Conservation (phyloP, 1,284 basidiomycete genomes). For the Rhodotorula sp. region DNA sequence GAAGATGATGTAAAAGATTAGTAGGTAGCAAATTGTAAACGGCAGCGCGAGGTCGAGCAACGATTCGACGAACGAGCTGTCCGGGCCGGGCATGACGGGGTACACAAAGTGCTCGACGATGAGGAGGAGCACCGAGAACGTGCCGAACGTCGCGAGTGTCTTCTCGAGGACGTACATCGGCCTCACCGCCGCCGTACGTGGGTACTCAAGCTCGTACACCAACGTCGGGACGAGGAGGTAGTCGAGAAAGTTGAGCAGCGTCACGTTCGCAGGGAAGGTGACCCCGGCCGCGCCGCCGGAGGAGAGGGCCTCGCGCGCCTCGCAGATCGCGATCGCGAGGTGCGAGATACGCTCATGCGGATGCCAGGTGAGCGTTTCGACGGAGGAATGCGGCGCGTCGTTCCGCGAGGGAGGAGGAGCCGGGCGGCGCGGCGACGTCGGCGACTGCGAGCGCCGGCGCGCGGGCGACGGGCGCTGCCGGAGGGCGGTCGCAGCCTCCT, state of each 20-base stretch:
- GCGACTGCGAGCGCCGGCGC: slow-evolving; percentile 2
- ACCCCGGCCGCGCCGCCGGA: slow-evolving; percentile 63
- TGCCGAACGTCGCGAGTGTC: slow-evolving; percentile 90
- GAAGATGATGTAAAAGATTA: slow-evolving; percentile 54
- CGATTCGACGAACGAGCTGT: slow-evolving; percentile 67
- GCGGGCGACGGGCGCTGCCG: neutral
- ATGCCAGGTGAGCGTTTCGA: slow-evolving; percentile 64
- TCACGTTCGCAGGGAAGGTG: slow-evolving; percentile 84
- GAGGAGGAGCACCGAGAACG: slow-evolving; percentile 78
- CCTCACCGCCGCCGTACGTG: slow-evolving; percentile 70
- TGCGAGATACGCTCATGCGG: slow-evolving; percentile 67
- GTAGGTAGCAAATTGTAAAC: slow-evolving; percentile 75
- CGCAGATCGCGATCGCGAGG: slow-evolving; percentile 74
- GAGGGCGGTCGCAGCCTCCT: neutral
- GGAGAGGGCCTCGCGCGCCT: slow-evolving; percentile 74
- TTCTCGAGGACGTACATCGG: slow-evolving; percentile 83
- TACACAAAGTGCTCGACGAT: slow-evolving; percentile 90
- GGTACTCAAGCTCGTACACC: slow-evolving; percentile 96
- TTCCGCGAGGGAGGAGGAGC: neutral
- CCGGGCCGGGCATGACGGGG: slow-evolving; percentile 60
- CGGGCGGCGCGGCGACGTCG: neutral
- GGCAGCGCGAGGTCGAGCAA: slow-evolving; percentile 86
- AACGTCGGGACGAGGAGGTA: slow-evolving; percentile 90
- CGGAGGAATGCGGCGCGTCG: slow-evolving; percentile 12
- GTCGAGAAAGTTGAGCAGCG: slow-evolving; percentile 77